These are phyloP conservation scores for Silene vulgaris DNA, from an alignment of 179 eudicot species.

Conservation along the genomic window DNA sequence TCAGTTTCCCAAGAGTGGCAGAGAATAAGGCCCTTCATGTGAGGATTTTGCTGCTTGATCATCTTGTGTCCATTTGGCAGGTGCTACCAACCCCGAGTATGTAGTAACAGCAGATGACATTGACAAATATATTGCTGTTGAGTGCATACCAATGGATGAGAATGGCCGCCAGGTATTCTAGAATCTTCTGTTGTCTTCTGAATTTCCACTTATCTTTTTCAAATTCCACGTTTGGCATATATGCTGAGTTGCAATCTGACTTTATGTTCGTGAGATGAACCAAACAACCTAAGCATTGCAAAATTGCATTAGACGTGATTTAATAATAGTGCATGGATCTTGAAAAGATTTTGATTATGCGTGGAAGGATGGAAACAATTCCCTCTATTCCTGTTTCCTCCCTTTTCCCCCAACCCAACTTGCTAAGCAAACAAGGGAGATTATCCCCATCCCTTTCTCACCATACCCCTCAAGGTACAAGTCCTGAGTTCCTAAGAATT, in stretches of 20 bases:
- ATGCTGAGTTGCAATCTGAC: neutral
- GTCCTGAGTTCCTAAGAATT: too few species aligned
- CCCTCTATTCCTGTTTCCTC: too few species aligned
- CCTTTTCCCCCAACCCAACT: too few species aligned
- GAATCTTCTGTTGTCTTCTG: conserved; percentile 17
- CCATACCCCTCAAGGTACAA: too few species aligned
- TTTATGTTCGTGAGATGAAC: conserved; percentile 1
- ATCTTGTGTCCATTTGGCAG: conserved; percentile 36
- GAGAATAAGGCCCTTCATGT: conserved; percentile 11
- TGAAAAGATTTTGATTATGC: too few species aligned
- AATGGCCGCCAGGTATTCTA: conserved; percentile 70
- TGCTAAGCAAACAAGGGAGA: too few species aligned
- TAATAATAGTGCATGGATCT: neutral
- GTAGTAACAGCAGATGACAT: conserved; percentile 92
- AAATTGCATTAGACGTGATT: neutral
- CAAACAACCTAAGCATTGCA: neutral
- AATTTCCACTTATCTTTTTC: neutral
- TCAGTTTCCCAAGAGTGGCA: neutral
- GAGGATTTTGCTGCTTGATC: conserved; percentile 19
- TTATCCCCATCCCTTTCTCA: too few species aligned
- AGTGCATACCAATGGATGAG: conserved; percentile 97
- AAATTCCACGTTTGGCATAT: conserved; percentile 11
- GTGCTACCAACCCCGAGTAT: conserved; percentile 94
- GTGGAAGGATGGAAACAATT: too few species aligned
- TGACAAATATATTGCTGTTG: conserved; percentile 83